Base-by-base conservation (phyloP, 1,139 yeast genomes). In the Zygoascus meyerae region DNA sequence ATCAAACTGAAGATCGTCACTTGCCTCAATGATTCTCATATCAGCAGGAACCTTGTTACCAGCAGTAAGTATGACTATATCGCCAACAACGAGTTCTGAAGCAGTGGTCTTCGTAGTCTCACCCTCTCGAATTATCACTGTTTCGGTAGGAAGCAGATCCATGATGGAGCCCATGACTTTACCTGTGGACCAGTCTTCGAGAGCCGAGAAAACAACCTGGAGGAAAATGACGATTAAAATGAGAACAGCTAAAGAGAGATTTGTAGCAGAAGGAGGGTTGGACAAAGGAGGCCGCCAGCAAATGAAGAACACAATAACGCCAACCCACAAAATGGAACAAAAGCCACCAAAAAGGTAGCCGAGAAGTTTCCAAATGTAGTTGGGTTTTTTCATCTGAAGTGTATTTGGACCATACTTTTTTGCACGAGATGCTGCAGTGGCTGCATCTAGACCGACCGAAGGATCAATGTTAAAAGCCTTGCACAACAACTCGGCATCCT, bases 31-130 rank as follows among this genome's bases (percentile, higher is more conserved):
- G 12, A 73, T 58, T 48, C 79, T 63, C 50, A 74, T 58, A 56
- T 76, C 81, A 3, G 80, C 80, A 14, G 80, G 76, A 5, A 75
- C 59, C 30, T 75, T 73, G 54, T 70, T 74, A 39, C 80, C 80
- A 12, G 72, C 71, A 29, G 62, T 55, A 42, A 75, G 59, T 38
- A 64, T 61, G 11, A 75, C 68, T 42, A 76, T 58, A 55, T 76
- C 80, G 44, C 81, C 81, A 2, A 77, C 78, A 37, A 75, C 79
- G 8, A 75, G 66, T 29, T 72, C 68, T 41, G 65, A 68, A 2
- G 76, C 72, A 3, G 68, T 62, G 26, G 68, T 61, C 17, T 62
- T 60, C 15, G 34, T 14, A 9, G 53, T 35, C n/a, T 62, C 65
- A n/a, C 74, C 74, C 45, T 67, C 61, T 55, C 79, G 65, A 26